Evolutionary conservation across 1,284 basidiomycete species (phyloP).

Genomic region (Bothia castanella): DNA sequence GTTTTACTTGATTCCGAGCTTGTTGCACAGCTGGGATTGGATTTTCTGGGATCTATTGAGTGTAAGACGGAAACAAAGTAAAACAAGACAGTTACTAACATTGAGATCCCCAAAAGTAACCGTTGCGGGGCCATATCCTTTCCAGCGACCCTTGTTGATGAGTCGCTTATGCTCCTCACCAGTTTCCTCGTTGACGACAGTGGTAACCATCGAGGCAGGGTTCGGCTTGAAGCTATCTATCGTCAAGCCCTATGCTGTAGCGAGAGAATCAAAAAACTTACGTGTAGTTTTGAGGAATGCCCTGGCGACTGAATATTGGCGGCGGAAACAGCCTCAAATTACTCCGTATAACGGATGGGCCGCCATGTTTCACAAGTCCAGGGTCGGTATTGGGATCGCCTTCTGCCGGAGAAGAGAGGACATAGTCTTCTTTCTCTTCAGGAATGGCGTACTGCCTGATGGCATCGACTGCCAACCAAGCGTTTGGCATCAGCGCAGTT

Average conservation of each 20-base stretch:
- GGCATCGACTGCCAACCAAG: constrained; percentile 54
- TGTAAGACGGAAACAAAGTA: constrained; percentile 2
- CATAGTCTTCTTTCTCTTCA: constrained; percentile 62
- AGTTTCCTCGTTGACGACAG: constrained; percentile 63
- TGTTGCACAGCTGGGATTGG: constrained; percentile 57
- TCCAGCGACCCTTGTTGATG: constrained; percentile 78
- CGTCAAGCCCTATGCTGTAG: not conserved
- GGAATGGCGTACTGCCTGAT: constrained; percentile 67
- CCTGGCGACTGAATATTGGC: constrained; percentile 77
- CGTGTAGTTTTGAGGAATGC: constrained; percentile 77
- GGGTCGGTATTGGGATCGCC: constrained; percentile 38
- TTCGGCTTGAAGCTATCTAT: constrained; percentile 71
- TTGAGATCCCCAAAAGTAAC: constrained; percentile 63
- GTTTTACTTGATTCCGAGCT: constrained; percentile 54
- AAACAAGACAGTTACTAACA: constrained; percentile 35
- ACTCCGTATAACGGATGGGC: constrained; percentile 36
- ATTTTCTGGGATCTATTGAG: constrained; percentile 57
- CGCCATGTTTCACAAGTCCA: constrained; percentile 14
- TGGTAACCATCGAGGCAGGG: constrained; percentile 64
- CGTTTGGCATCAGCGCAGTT: constrained; percentile 1
- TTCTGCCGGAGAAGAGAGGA: constrained; percentile 28
- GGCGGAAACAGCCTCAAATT: constrained; percentile 76
- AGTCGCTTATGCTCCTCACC: constrained; percentile 78
- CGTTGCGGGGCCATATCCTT: constrained; percentile 67
- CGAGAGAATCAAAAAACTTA: constrained; percentile 26